phyloP scores from a whole-genome alignment of 192 early-diverging fungal genomes.

The Podila clonocystis region DNA sequence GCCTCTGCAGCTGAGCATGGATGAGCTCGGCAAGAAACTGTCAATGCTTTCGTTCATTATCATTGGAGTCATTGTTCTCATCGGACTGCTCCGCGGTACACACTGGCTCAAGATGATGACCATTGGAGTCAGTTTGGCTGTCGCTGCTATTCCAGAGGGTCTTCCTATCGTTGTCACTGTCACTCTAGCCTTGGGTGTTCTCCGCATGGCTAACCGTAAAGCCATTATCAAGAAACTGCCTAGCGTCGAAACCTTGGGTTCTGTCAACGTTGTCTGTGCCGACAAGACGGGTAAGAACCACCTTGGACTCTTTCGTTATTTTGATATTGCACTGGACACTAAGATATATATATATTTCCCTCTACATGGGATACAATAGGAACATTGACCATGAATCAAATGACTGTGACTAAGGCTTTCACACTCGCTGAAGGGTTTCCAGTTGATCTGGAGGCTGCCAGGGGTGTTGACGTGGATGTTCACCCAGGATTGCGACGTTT shows the following conservation, averaged over 20 bases:
- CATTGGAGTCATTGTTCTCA: conserved; percentile 84
- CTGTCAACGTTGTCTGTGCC: conserved; percentile 94
- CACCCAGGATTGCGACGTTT: conserved; percentile 52
- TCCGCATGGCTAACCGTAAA: conserved; percentile 90
- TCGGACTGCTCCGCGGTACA: conserved; percentile 91
- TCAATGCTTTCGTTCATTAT: conserved; percentile 87
- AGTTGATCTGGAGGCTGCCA: conserved; percentile 62
- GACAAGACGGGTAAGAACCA: conserved; percentile 86
- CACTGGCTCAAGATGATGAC: conserved; percentile 96
- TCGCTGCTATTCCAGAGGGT: conserved; percentile 98
- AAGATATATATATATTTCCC: background rate
- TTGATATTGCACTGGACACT: background rate
- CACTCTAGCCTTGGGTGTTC: conserved; percentile 91
- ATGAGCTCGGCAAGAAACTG: conserved; percentile 89
- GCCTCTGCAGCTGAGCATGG: conserved; percentile 94
- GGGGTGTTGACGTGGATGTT: conserved; percentile 33
- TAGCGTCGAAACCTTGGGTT: conserved; percentile 93
- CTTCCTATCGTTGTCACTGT: conserved; percentile 97
- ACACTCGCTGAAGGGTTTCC: conserved; percentile 62
- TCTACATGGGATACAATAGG: conserved; percentile 48
- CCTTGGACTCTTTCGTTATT: background rate
- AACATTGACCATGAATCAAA: conserved; percentile 94
- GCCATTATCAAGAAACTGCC: conserved; percentile 97
- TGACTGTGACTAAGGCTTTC: conserved; percentile 91
- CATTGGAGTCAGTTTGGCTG: conserved; percentile 93